A percentile compares a stretch with the other conserved stretches of the same genome.
Evolutionary conservation across 441 rosid genomes (phyloP).

Genomic region (Gossypium davidsonii): DNA sequence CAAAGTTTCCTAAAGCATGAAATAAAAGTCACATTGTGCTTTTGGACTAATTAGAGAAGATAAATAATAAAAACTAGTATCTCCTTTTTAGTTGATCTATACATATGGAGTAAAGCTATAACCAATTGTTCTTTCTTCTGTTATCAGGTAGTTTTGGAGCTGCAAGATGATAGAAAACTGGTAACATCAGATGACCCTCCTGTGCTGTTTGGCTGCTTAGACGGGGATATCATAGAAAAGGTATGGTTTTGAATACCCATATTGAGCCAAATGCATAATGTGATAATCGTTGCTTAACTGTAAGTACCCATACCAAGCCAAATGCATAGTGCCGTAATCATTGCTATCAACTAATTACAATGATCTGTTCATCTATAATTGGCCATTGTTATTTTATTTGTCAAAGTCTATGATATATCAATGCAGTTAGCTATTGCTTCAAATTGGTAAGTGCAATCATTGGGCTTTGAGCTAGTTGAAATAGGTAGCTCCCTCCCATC

Average conservation of each 20-base stretch:
- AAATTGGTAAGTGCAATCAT: background rate
- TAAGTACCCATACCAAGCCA: background rate
- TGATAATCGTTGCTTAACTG: background rate
- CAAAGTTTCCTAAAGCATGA: background rate
- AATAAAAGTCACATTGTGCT: background rate
- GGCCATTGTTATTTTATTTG: background rate
- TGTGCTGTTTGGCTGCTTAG: constrained; percentile 60
- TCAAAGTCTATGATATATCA: background rate
- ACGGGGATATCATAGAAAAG: constrained; percentile 51
- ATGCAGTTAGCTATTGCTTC: background rate
- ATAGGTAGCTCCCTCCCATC: background rate
- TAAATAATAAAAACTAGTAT: background rate
- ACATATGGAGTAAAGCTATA: background rate
- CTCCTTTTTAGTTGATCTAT: background rate
- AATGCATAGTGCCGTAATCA: background rate
- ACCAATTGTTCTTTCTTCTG: background rate
- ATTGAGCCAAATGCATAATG: background rate
- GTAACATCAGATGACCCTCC: constrained; percentile 86
- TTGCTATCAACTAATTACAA: background rate
- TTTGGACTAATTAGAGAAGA: constrained; percentile 1
- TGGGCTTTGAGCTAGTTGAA: background rate
- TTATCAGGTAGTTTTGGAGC: constrained; percentile 73
- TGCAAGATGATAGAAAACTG: constrained; percentile 70
- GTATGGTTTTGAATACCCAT: constrained; percentile 27
- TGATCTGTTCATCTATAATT: background rate